Percentiles rank a stretch among this genome's conserved stretches.
Evolutionary conservation across 441 rosid species (phyloP).

Genomic region (Erodium moschatum): DNA sequence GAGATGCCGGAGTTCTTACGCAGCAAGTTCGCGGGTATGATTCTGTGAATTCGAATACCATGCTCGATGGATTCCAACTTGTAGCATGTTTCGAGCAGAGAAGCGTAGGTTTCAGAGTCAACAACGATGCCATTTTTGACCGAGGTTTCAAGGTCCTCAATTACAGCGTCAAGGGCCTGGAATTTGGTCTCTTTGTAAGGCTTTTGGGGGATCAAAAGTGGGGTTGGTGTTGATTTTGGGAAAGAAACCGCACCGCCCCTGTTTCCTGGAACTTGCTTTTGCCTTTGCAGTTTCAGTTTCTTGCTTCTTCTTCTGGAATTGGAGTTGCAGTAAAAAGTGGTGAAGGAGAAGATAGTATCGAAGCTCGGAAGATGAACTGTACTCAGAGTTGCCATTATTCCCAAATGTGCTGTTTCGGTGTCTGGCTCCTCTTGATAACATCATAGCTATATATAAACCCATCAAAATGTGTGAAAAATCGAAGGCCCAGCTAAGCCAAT

Average conservation of each 20-base stretch:
- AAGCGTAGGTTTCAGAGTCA: slow-evolving; percentile 49
- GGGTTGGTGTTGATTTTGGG: slow-evolving; percentile 47
- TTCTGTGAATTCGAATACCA: slow-evolving; percentile 48
- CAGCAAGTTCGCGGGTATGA: slow-evolving; percentile 45
- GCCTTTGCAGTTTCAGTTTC: slow-evolving; percentile 24
- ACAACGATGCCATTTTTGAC: slow-evolving; percentile 39
- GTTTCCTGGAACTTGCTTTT: slow-evolving; percentile 17
- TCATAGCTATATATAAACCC: too few species aligned
- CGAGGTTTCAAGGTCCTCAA: slow-evolving; percentile 51
- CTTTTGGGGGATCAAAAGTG: slow-evolving; percentile 30
- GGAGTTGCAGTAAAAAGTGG: slow-evolving; percentile 23
- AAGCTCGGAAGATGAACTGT: neutral
- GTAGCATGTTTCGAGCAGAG: slow-evolving; percentile 71
- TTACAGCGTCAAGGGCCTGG: slow-evolving; percentile 48
- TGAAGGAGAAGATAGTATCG: slow-evolving; percentile 5
- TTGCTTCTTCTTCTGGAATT: slow-evolving; percentile 31
- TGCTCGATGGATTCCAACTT: slow-evolving; percentile 42
- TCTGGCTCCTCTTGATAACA: too few species aligned
- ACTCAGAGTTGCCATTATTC: neutral
- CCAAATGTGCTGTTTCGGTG: too few species aligned
- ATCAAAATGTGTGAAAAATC: too few species aligned
- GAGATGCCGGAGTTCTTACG: slow-evolving; percentile 47
- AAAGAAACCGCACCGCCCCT: slow-evolving; percentile 19
- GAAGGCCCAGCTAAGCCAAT: too few species aligned
- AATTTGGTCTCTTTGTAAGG: slow-evolving; percentile 36